phyloP scores from a whole-genome alignment of 2,329 filamentous ascomycete species.

The Paecilomyces formosus region DNA sequence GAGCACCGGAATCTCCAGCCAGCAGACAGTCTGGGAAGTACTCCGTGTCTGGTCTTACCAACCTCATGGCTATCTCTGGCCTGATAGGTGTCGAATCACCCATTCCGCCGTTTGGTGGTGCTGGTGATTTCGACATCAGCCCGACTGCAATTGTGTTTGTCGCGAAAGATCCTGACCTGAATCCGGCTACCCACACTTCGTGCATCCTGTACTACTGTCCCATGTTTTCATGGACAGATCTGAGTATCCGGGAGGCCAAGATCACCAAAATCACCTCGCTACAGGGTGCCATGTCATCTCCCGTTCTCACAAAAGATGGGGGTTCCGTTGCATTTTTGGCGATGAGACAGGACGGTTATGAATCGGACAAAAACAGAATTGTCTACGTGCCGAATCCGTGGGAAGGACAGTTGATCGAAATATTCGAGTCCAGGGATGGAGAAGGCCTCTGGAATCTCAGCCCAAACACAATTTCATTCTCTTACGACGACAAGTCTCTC shows the following conservation, averaged over 20 bases:
- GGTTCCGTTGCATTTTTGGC: conserved; percentile 36
- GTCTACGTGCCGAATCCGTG: conserved; percentile 35
- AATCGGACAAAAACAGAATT: conserved; percentile 41
- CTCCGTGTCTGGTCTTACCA: conserved; percentile 35
- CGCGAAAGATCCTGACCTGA: conserved; percentile 37
- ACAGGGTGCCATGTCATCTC: conserved; percentile 38
- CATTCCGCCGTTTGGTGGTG: conserved; percentile 41
- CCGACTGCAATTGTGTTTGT: conserved; percentile 39
- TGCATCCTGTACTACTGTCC: conserved; percentile 40
- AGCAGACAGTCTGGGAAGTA: conserved; percentile 31
- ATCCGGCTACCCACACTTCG: conserved; percentile 40
- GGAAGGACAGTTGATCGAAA: conserved; percentile 31
- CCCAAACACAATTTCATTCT: conserved; percentile 34
- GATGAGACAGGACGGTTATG: conserved; percentile 39
- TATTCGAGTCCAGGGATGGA: conserved; percentile 30
- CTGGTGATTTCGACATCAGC: conserved; percentile 41
- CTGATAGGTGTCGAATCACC: conserved; percentile 37
- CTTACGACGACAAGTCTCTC: conserved; percentile 33
- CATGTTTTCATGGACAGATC: conserved; percentile 34
- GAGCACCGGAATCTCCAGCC: conserved; percentile 27
- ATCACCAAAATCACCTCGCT: conserved; percentile 24
- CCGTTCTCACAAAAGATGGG: conserved; percentile 38
- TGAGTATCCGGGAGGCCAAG: conserved; percentile 22
- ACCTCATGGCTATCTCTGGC: conserved; percentile 33
- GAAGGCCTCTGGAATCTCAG: conserved; percentile 36